These are phyloP conservation scores for Lentinula sp. DNA, from an alignment of 768 basidiomycete genomes.

Conservation along the genomic window DNA sequence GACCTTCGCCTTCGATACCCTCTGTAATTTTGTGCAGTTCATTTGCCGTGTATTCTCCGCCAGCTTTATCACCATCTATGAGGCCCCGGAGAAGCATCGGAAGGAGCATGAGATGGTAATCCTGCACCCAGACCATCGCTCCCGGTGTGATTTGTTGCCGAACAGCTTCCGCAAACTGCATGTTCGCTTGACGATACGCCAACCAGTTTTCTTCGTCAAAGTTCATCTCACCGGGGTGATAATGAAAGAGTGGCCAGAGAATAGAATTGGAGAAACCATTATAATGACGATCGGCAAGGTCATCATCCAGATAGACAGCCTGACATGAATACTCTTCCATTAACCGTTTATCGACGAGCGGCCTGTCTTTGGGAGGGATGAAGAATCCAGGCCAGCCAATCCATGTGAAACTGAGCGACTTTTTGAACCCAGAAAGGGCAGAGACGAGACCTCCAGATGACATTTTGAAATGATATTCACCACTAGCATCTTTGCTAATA, in stretches of 20 bases:
- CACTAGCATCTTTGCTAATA: slow-evolving; percentile 86
- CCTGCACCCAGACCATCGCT: slow-evolving; percentile 99
- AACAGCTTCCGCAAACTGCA: slow-evolving; percentile 90
- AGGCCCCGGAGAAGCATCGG: slow-evolving; percentile 91
- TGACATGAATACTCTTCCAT: slow-evolving; percentile 95
- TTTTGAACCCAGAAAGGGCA: slow-evolving; percentile 96
- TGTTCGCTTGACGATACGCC: slow-evolving; percentile 94
- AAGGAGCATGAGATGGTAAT: slow-evolving; percentile 96
- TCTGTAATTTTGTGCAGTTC: slow-evolving; percentile 70
- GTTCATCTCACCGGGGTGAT: slow-evolving; percentile 99
- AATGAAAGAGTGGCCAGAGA: slow-evolving; percentile 99
- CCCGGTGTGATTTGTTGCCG: slow-evolving; percentile 72
- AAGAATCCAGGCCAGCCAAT: slow-evolving; percentile 94
- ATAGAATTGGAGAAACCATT: slow-evolving; percentile 99
- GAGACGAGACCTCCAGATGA: slow-evolving; percentile 97
- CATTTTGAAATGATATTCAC: slow-evolving; percentile 99
- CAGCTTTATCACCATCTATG: slow-evolving; percentile 61
- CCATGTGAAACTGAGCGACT: slow-evolving; percentile 97
- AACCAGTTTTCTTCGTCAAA: slow-evolving; percentile 99
- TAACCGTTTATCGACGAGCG: slow-evolving; percentile 84
- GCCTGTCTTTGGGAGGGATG: slow-evolving; percentile 91
- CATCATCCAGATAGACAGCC: slow-evolving; percentile 96
- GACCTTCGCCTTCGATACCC: slow-evolving; percentile 52
- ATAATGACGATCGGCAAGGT: slow-evolving; percentile 97
- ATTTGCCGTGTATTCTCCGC: slow-evolving; percentile 49